A percentile compares a stretch with the other conserved stretches of the same genome.
These are phyloP conservation scores for Keqinozyma sinolaborantium DNA, from an alignment of 1,139 yeast genomes.

Conservation along the genomic window DNA sequence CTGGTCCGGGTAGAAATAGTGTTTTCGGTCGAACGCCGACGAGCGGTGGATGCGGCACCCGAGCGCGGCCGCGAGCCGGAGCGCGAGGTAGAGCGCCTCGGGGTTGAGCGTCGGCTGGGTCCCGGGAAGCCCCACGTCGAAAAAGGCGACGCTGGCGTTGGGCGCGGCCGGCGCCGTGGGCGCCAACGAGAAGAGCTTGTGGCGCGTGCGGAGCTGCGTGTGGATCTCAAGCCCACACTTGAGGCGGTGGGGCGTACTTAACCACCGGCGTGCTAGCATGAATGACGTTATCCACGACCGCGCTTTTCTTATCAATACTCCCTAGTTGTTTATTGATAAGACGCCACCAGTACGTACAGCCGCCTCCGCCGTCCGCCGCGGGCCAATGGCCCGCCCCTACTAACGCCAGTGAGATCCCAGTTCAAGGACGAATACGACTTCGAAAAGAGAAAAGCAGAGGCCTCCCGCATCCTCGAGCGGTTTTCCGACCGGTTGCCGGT, in stretches of 20 bases:
- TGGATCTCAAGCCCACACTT: slow-evolving; percentile 93
- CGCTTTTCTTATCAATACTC: background rate
- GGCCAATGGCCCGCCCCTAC: slow-evolving; percentile 3
- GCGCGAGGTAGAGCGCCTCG: slow-evolving; percentile 68
- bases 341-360: slow-evolving; percentile 4
- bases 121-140: slow-evolving; percentile 89
- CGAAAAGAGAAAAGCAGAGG: slow-evolving; percentile 95
- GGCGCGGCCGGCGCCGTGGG: slow-evolving; percentile 50
- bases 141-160: slow-evolving; percentile 69
- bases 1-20: slow-evolving; percentile 94
- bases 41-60: slow-evolving; percentile 52
- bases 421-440: slow-evolving; percentile 90
- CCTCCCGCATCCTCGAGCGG: slow-evolving; percentile 85
- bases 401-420: slow-evolving; percentile 71
- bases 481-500: slow-evolving; percentile 93
- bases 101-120: slow-evolving; percentile 82
- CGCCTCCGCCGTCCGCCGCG: too few relatives aligned
- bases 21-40: slow-evolving; percentile 87
- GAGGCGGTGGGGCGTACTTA: too few relatives aligned
- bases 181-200: slow-evolving; percentile 73
- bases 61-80: slow-evolving; percentile 71
- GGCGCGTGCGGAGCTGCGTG: slow-evolving; percentile 73
- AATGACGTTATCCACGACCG: too few relatives aligned
- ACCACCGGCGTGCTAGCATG: too few relatives aligned
- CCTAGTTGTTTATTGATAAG: slow-evolving; percentile 1